Evolutionary conservation across 257 asterid genomes (phyloP).

Genomic region (Solanum pinnatisectum): DNA sequence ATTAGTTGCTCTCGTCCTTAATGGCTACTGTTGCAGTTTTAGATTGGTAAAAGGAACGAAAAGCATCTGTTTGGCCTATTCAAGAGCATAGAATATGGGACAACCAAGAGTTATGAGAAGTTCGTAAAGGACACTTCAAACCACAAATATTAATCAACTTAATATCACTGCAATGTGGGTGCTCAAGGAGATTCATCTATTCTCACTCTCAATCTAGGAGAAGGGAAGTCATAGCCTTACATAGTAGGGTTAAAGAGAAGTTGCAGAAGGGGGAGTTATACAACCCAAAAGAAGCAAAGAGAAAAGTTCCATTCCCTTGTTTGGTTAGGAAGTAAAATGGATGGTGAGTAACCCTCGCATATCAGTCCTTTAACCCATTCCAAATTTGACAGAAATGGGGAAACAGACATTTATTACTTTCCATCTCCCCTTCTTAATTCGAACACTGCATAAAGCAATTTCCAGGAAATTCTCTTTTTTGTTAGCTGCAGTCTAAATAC

Average conservation of each 20-base stretch:
- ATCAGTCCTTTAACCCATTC: not conserved
- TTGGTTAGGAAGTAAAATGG: not conserved
- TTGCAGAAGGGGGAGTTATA: not conserved
- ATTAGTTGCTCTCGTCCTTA: not conserved
- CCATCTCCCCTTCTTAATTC: not conserved
- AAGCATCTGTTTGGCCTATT: not conserved
- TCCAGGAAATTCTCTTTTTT: not conserved
- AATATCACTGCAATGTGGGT: not conserved
- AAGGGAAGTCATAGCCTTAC: not conserved
- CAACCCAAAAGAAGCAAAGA: not conserved
- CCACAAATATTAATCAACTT: not conserved
- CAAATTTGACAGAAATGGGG: not conserved
- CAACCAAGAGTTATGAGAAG: not conserved
- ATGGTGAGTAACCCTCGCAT: not conserved
- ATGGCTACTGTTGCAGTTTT: not conserved
- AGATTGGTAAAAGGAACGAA: not conserved
- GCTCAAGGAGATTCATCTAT: not conserved
- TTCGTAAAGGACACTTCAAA: not conserved
- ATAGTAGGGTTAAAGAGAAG: not conserved
- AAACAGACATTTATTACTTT: not conserved
- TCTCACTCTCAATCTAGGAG: not conserved
- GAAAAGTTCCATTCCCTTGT: not conserved
- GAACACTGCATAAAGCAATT: not conserved
- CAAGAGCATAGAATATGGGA: not conserved
- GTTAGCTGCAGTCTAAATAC: conserved; percentile 22